These are phyloP conservation scores for Neurospora sp. DNA, from an alignment of 495 filamentous ascomycete genomes.

Conservation along the genomic window DNA sequence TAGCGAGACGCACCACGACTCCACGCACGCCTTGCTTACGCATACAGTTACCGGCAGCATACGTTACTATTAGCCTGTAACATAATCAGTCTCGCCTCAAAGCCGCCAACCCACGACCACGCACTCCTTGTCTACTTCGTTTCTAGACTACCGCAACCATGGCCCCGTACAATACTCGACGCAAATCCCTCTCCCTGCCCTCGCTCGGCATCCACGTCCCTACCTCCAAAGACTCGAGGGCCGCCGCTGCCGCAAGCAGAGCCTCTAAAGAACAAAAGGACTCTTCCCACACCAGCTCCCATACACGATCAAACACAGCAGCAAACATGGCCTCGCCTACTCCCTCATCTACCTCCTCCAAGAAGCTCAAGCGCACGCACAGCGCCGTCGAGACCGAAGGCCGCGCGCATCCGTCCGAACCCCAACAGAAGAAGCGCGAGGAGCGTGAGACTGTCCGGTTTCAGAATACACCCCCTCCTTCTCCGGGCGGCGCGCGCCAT, in stretches of 20 bases:
- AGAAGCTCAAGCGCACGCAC: conserved; percentile 82
- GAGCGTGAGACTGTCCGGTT: conserved; percentile 45
- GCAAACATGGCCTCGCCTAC: conserved; percentile 39
- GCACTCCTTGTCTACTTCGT: neutral
- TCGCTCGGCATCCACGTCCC: conserved; percentile 90
- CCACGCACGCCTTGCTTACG: neutral
- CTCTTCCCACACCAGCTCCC: conserved; percentile 17
- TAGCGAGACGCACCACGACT: neutral
- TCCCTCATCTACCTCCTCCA: conserved; percentile 40
- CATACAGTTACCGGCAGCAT: neutral
- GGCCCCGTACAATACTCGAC: conserved; percentile 88
- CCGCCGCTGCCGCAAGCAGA: conserved; percentile 24
- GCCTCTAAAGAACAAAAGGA: conserved; percentile 11
- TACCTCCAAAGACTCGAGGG: conserved; percentile 54
- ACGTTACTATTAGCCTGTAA: neutral
- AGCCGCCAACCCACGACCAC: neutral
- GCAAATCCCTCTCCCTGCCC: conserved; percentile 90
- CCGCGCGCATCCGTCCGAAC: conserved; percentile 38
- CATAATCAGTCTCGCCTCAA: neutral
- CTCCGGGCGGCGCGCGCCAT: conserved; percentile 38
- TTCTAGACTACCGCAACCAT: conserved; percentile 37
- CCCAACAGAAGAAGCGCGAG: conserved; percentile 35
- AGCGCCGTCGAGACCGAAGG: conserved; percentile 38
- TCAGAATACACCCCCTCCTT: conserved; percentile 71
- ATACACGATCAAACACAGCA: conserved; percentile 6